A percentile compares a stretch with the other conserved stretches of the same genome.
phyloP scores from a whole-genome alignment of 2,329 filamentous ascomycete species.

The Xylariaceae sp. region DNA sequence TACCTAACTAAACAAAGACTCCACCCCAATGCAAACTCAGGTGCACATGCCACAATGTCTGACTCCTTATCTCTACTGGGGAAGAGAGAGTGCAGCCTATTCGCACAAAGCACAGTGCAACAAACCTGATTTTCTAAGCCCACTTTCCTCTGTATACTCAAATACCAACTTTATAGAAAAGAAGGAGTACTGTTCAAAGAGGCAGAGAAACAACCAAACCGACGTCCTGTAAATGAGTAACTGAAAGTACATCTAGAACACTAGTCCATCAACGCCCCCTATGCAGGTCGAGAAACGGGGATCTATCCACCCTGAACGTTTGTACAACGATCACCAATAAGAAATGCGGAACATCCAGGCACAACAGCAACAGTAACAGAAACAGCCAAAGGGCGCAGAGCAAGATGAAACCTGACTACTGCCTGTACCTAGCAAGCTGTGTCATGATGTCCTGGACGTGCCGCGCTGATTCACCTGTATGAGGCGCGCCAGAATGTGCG shows the following conservation, averaged over 20 bases:
- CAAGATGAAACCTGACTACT: constrained; percentile 44
- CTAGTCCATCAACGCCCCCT: neutral
- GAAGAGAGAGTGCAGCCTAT: too few relatives aligned
- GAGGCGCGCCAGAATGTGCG: constrained; percentile 33
- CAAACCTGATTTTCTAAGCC: too few relatives aligned
- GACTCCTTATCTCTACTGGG: too few relatives aligned
- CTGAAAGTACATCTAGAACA: neutral
- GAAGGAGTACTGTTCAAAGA: neutral
- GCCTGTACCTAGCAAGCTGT: constrained; percentile 69
- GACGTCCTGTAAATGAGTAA: neutral
- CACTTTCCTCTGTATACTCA: neutral
- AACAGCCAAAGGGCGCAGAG: neutral
- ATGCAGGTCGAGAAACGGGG: constrained; percentile 3
- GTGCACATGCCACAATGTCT: too few relatives aligned
- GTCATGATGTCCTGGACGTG: constrained; percentile 77
- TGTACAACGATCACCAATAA: neutral
- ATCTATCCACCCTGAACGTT: neutral
- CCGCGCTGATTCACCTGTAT: constrained; percentile 51
- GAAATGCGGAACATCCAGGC: neutral
- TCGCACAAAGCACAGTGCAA: neutral
- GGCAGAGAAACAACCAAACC: neutral
- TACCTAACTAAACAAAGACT: constrained; percentile 10
- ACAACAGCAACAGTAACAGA: neutral
- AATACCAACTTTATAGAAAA: neutral
- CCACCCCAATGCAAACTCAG: constrained; percentile 12